These are phyloP conservation scores for Goffeauzyma gilvescens DNA, from an alignment of 768 basidiomycete genomes.

Conservation along the genomic window DNA sequence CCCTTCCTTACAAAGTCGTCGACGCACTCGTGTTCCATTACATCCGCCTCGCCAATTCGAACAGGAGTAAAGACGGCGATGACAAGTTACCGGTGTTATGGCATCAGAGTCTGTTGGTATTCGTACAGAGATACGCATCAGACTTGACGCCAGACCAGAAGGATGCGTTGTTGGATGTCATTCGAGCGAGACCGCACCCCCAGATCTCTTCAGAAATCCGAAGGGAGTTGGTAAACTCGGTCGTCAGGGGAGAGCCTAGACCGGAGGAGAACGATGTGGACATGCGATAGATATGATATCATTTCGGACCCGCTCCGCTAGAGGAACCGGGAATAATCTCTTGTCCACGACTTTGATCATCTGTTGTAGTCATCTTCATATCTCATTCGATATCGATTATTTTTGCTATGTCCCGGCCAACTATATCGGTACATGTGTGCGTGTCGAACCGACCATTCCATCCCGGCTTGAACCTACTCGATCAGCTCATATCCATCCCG, in stretches of 20 bases:
- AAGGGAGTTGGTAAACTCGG: constrained; percentile 69
- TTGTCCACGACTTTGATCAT: neutral
- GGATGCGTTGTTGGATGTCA: constrained; percentile 83
- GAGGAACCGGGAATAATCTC: neutral
- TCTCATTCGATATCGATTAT: neutral
- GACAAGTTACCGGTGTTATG: constrained; percentile 87
- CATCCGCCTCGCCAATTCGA: constrained; percentile 80
- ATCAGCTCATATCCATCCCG: neutral
- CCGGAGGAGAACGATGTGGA: constrained; percentile 38
- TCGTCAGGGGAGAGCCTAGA: constrained; percentile 63
- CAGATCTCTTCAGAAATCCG: constrained; percentile 79
- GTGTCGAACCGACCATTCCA: neutral
- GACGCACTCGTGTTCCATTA: constrained; percentile 97
- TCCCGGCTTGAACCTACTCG: neutral
- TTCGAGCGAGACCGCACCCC: constrained; percentile 64
- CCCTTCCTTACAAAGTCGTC: constrained; percentile 90
- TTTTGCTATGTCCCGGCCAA: neutral
- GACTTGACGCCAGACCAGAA: constrained; percentile 95
- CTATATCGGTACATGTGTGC: neutral
- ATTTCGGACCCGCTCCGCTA: neutral
- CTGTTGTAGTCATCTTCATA: neutral
- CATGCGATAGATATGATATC: constrained; percentile 14
- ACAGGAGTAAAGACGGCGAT: constrained; percentile 50
- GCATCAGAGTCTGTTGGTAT: constrained; percentile 91
- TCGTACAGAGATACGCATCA: constrained; percentile 78